Evolutionary conservation across 2,329 filamentous ascomycete species (phyloP).

Genomic region (Pestalotiopsis sp.): DNA sequence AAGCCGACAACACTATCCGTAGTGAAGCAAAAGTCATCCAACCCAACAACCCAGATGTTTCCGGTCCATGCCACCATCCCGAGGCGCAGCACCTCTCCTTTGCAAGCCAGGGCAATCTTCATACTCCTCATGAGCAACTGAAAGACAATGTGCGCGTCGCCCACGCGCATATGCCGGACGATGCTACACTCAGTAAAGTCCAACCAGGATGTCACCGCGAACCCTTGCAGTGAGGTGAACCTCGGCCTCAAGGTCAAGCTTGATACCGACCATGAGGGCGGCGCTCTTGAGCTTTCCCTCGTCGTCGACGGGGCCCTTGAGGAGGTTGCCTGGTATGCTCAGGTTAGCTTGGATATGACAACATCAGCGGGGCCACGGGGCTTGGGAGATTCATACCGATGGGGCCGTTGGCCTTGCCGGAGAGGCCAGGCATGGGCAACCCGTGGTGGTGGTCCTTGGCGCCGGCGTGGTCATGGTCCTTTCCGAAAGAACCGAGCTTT

Average conservation of each 20-base stretch:
- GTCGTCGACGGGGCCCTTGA: conserved; percentile 60
- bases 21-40: not conserved
- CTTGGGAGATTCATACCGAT: conserved; percentile 20
- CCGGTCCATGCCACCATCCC: not conserved
- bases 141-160: not conserved
- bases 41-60: not conserved
- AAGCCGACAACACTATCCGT: not conserved
- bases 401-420: conserved; percentile 30
- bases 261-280: conserved; percentile 62
- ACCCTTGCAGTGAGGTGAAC: conserved; percentile 63
- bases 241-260: conserved; percentile 65
- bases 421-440: conserved; percentile 31
- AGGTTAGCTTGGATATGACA: conserved; percentile 6
- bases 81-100: not conserved
- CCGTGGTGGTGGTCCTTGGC: conserved; percentile 4
- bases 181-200: conserved; percentile 47
- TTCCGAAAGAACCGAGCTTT: conserved; percentile 3
- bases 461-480: not conserved
- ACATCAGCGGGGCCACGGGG: not conserved
- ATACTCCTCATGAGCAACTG: not conserved
- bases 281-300: conserved; percentile 61
- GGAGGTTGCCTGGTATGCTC: conserved; percentile 48
- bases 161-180: not conserved
- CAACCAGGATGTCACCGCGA: conserved; percentile 63
- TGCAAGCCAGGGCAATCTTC: not conserved